Base-by-base conservation (phyloP, 1,284 basidiomycete genomes). In the Boletus sp. region DNA sequence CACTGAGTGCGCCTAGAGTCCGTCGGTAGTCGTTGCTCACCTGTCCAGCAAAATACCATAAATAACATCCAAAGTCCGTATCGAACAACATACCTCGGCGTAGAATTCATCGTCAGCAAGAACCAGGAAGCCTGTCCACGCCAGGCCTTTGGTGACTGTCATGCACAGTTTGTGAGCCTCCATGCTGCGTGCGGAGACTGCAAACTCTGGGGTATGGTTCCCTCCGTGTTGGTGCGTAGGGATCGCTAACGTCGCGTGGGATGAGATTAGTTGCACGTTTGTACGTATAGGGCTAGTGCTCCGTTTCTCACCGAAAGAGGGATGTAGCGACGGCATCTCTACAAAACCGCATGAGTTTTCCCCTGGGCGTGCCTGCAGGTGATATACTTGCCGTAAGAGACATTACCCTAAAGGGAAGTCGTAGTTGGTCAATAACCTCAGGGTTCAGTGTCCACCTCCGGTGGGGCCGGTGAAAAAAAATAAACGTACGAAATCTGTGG, bases 401-500 rank as follows among this genome's bases (percentile, higher is more conserved):
- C 74, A 51, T 87, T 87, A 0, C 84, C 83, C 83, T 86, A 48
- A 54, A 29, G 46, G 51, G 36, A 45, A 46, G 32, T 54, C 38
- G 43, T 51, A 44, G 53, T 56, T 46, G 34, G 35, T 51, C 20
- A 54, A 47, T 49, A 20, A 16, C 26, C n/a, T n/a, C 14, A 14
- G 16, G 25, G n/a, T n/a, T 39, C 26, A 33, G n/a, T 37, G 44
- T 46, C 36, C 36, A 41, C 25, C 32, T 27, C 45, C 35, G 8
- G 7, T 16, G 6, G n/a, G n/a, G 39, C 7, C 22, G 27, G 27
- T 1, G 27, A 47, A 51, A 36, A 29, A 72, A n/a, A n/a, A n/a
- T n/a, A n/a, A n/a, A n/a, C 81, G 69, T 51, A 83, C 82, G 59
- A 84, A 84, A 63, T 84, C 82, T 20, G 82, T 84, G 1, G 81